Base-by-base conservation (phyloP, 768 basidiomycete species). In the Sporobolomyces pararoseus region DNA sequence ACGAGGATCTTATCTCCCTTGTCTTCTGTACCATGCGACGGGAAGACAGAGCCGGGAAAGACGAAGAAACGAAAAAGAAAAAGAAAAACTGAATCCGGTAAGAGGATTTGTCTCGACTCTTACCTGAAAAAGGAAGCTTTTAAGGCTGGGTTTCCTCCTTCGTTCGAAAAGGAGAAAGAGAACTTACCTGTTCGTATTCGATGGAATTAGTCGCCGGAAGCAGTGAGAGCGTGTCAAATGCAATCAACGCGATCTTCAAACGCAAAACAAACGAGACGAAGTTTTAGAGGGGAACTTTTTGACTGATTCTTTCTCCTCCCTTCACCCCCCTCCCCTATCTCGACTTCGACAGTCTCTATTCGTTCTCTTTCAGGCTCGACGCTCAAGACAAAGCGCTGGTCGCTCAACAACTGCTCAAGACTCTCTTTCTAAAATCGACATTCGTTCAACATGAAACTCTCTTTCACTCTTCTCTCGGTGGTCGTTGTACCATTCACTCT, bases 121-220 rank as follows among this genome's bases (percentile, higher is more conserved):
- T 47, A 7, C 7, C 46, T 47, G 46, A 47, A 47, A 14, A 12
- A 12, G 46, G 46, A 47, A 52, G 27, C 51, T 52, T 32, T 27
- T 9, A 27, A 29, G 39, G 10, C 53, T 35, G 31, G 53, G 31
- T 21, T 55, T 55, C 53, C 53, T 55, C 53, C 4, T 35, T 19
- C 53, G 31, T 35, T 17, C 53, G 17, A 17, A 9, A 42, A 42
- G 17, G 39, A 42, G 39, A 9, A 17, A 42, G 10, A 42, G 39
- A 42, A 42, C 39, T 17, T 42, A n/a, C n/a, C n/a, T n/a, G n/a
- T n/a, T n/a, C n/a, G n/a, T n/a, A n/a, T 55, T 55, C 14, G 31
- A 35, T 55, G 53, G 53, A 6, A 55, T 55, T 35, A 55, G 53
- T 21, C 29, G 16, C 53, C 53, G 53, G 32, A 55, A 55, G 5